A percentile compares a stretch with the other conserved stretches of the same genome.
Conservation (phyloP, 2,329 filamentous ascomycete genomes). For the Scolecobasidium constrictum region DNA sequence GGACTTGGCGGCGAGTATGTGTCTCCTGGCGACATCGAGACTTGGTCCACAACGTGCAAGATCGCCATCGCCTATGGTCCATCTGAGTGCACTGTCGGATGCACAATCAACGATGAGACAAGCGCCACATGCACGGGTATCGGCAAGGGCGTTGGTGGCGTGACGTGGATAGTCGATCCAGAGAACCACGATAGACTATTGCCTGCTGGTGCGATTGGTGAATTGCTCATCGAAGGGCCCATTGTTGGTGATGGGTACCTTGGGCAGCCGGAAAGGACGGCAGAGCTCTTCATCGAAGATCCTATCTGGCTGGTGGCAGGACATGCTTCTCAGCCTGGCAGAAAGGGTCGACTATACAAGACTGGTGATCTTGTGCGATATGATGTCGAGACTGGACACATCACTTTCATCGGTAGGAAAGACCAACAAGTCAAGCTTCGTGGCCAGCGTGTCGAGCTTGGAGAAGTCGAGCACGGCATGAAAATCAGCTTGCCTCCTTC, state of each 20-base stretch:
- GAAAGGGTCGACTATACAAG: constrained; percentile 57
- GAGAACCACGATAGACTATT: constrained; percentile 61
- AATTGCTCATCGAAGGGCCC: constrained; percentile 78
- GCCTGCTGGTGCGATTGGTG: constrained; percentile 67
- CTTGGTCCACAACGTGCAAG: constrained; percentile 24
- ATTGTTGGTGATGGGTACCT: constrained; percentile 85
- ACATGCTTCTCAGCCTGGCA: constrained; percentile 36
- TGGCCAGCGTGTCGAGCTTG: constrained; percentile 78
- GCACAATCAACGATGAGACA: constrained; percentile 67
- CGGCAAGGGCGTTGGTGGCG: constrained; percentile 64
- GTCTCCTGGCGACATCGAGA: constrained; percentile 21
- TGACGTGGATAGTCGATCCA: constrained; percentile 64
- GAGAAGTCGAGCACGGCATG: constrained; percentile 81
- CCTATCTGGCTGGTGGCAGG: constrained; percentile 23
- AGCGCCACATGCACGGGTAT: constrained; percentile 41
- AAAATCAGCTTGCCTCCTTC: constrained; percentile 35
- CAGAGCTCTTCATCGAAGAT: constrained; percentile 55
- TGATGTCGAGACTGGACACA: constrained; percentile 68
- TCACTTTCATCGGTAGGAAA: constrained; percentile 77
- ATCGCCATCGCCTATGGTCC: constrained; percentile 30
- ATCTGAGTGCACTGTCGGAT: constrained; percentile 72
- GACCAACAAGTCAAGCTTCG: constrained; percentile 89
- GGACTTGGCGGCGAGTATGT: constrained; percentile 23
- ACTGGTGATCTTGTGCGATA: constrained; percentile 82
- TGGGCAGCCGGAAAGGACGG: constrained; percentile 65